Evolutionary conservation across 768 basidiomycete genomes (phyloP).

Genomic region (Serendipita indica): DNA sequence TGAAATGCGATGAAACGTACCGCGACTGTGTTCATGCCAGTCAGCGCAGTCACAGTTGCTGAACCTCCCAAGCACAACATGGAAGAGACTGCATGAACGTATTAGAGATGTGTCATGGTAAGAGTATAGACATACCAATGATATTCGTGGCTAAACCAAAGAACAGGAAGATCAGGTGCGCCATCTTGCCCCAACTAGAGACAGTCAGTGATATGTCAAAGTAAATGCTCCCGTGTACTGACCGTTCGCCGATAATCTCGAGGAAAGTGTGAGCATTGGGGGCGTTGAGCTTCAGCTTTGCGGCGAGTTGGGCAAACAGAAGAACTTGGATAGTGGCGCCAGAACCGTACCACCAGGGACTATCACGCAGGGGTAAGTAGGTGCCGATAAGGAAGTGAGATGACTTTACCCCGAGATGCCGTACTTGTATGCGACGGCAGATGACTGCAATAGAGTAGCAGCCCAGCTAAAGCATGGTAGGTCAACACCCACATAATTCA

Average conservation of each 20-base stretch:
- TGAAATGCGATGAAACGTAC: conserved; percentile 23
- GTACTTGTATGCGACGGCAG: conserved; percentile 72
- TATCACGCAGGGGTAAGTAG: not conserved
- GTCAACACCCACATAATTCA: not conserved
- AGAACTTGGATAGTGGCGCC: conserved; percentile 33
- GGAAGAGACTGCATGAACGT: conserved; percentile 24
- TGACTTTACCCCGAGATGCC: conserved; percentile 67
- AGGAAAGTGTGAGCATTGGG: conserved; percentile 81
- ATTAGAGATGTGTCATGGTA: conserved; percentile 71
- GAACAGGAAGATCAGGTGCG: conserved; percentile 77
- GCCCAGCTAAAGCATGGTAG: conserved; percentile 27
- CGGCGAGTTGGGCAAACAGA: conserved; percentile 82
- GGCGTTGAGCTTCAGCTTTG: conserved; percentile 84
- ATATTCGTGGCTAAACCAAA: conserved; percentile 87
- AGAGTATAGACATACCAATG: too few relatives aligned
- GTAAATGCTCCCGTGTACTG: not conserved
- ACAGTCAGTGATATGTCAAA: conserved; percentile 8
- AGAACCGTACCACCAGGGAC: not conserved
- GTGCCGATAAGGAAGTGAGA: not conserved
- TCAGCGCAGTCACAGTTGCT: conserved; percentile 75
- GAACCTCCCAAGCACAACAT: conserved; percentile 33
- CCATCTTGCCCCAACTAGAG: conserved; percentile 51
- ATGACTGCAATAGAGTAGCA: conserved; percentile 65
- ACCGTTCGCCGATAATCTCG: conserved; percentile 60
- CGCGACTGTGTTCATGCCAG: conserved; percentile 81